Evolutionary conservation across 2,329 filamentous ascomycete species (phyloP).

Genomic region (Fusarium subtropicale): DNA sequence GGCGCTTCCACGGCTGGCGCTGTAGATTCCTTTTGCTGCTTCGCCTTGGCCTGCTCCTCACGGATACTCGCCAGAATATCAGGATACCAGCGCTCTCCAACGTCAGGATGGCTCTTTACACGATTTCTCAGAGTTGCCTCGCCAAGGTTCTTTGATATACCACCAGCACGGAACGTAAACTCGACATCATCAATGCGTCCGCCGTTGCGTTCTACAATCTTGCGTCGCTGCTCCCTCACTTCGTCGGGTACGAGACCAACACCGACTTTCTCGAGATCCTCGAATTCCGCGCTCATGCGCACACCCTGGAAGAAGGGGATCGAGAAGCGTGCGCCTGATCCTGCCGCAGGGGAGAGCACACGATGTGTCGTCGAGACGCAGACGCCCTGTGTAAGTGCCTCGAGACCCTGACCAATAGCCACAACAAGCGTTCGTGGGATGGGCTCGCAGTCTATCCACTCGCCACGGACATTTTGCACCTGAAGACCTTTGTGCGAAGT

Average conservation of each 20-base stretch:
- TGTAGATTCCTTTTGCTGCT: constrained; percentile 46
- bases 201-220: constrained; percentile 66
- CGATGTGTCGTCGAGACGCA: constrained; percentile 86
- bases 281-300: constrained; percentile 81
- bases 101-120: constrained; percentile 88
- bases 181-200: constrained; percentile 80
- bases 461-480: constrained; percentile 81
- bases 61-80: constrained; percentile 69
- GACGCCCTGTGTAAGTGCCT: constrained; percentile 85
- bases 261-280: constrained; percentile 74
- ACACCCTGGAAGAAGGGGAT: constrained; percentile 93
- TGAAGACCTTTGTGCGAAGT: constrained; percentile 81
- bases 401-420: constrained; percentile 87
- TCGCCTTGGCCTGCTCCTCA: constrained; percentile 65
- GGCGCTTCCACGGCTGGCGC: constrained; percentile 36
- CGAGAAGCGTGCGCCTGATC: constrained; percentile 78
- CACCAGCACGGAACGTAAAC: constrained; percentile 82
- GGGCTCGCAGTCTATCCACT: constrained; percentile 87
- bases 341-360: constrained; percentile 78
- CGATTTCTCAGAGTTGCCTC: constrained; percentile 88
- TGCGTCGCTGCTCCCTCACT: constrained; percentile 70
- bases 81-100: constrained; percentile 84
- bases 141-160: constrained; percentile 74
- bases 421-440: constrained; percentile 83
- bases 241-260: constrained; percentile 69